Percentiles rank a stretch among this genome's conserved stretches.
phyloP scores from a whole-genome alignment of 306 rosid genomes.

The Benincasa hispida region DNA sequence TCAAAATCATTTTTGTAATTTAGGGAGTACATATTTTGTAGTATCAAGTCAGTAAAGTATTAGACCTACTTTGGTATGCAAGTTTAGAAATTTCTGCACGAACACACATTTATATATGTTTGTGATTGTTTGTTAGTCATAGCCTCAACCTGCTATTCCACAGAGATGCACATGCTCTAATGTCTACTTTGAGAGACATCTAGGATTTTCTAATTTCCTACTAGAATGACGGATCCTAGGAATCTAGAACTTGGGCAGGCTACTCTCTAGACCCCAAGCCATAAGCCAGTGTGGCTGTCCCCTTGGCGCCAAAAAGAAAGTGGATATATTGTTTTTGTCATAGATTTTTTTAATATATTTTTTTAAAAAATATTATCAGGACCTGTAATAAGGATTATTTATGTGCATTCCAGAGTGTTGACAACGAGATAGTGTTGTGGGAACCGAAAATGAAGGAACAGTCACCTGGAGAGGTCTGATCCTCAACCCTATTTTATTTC shows the following conservation, averaged over 20 bases:
- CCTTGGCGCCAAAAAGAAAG: background rate
- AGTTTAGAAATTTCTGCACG: background rate
- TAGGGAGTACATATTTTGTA: background rate
- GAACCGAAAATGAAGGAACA: conserved; percentile 93
- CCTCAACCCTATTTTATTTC: conserved; percentile 5
- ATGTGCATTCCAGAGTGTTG: conserved; percentile 66
- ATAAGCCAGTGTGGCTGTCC: background rate
- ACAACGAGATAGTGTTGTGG: conserved; percentile 89
- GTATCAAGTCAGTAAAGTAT: background rate
- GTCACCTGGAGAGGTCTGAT: conserved; percentile 80
- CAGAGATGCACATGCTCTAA: background rate
- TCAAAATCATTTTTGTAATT: background rate
- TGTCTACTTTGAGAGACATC: background rate
- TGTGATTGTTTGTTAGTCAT: background rate
- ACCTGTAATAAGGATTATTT: background rate
- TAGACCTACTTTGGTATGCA: background rate
- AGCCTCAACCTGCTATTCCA: background rate
- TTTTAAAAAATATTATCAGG: background rate
- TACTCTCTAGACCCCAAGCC: background rate
- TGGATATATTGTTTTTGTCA: conserved; percentile 1
- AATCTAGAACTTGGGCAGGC: background rate
- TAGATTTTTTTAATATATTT: background rate
- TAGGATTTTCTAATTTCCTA: background rate
- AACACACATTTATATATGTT: background rate
- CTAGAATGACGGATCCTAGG: background rate